Evolutionary conservation across 441 rosid species (phyloP), one percentile per base, ranked within the genome.

Genomic region (Populus tomentosa): DNA sequence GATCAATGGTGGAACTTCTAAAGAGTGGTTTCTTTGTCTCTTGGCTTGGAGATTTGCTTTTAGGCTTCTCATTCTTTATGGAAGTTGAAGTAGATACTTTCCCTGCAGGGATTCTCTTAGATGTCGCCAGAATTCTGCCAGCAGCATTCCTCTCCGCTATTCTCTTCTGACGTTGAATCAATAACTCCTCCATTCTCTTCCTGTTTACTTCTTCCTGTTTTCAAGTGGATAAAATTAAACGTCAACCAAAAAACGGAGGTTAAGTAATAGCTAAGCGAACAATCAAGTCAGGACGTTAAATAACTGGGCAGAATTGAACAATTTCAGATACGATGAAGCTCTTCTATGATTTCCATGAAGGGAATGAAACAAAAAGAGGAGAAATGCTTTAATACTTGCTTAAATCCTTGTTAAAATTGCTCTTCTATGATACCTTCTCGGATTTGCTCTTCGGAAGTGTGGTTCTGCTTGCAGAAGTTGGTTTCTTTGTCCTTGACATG

Each of bases 1-100:
- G 97, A 75, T 95, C 97, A 23, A 95, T 88, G 71, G 98, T 95
- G 69, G 98, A 89, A 71, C 87, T 91, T 80, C 97, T 90, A 53
- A 91, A 87, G 61, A 91, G 87, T 0, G 92, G 82, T 79, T 84
- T 87, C 75, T 84, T 90, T 18, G 84, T 79, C 82, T 84, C 91
- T 74, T 86, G 81, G 65, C 46, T 38, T 30, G 80, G 78, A 70
- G 91, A 81, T 56, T 84, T 86, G 7, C 50, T 67, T 77, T 73
- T 83, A 21, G 82, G 75, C 82, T 84, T 87, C 71, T 76, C 89
- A 14, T 81, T 86, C 81, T 84, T 87, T 10, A 38, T 40, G 8
- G 82, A 77, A 67, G 80, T 46, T 71, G 78, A 67, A 66, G 83
- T 67, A 30, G 84, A 72, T 82, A 78, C 83, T 33, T 69, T 86